Evolutionary conservation across 148 eudicot genomes (phyloP).

Genomic region (Diospyros lotus): DNA sequence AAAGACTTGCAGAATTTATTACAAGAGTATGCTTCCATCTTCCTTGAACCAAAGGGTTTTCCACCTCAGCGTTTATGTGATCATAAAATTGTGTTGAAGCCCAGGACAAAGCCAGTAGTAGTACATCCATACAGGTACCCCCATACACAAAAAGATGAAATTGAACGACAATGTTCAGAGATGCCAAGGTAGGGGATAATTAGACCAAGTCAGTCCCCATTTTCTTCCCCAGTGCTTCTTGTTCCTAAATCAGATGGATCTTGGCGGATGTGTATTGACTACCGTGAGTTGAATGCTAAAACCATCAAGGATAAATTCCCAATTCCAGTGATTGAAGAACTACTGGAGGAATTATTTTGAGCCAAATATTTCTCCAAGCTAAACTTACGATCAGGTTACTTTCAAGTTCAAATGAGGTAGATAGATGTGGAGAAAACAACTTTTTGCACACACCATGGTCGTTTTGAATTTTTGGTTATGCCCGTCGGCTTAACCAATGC

Average conservation of each 20-base stretch:
- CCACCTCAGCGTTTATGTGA: background rate
- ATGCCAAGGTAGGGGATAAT: background rate
- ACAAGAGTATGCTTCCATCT: background rate
- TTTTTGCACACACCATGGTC: background rate
- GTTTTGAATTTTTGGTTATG: background rate
- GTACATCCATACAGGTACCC: conserved; percentile 8
- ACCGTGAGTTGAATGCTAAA: background rate
- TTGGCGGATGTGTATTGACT: conserved; percentile 13
- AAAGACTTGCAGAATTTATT: background rate
- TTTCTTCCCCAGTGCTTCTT: background rate
- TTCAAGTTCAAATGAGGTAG: background rate
- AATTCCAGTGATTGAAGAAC: background rate
- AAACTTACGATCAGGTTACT: background rate
- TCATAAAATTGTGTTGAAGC: background rate
- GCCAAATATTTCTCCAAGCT: background rate
- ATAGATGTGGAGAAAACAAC: background rate
- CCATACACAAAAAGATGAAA: background rate
- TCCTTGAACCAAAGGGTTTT: background rate
- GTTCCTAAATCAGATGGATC: conserved; percentile 1
- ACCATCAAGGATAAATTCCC: conserved; percentile 12
- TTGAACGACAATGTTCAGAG: background rate
- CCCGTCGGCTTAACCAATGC: background rate
- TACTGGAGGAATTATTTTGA: too few species aligned
- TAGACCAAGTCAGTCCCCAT: background rate
- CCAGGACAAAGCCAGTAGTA: background rate